Evolutionary conservation across 2,329 filamentous ascomycete species (phyloP).

Genomic region (Mycosphaerelloides madeirae): DNA sequence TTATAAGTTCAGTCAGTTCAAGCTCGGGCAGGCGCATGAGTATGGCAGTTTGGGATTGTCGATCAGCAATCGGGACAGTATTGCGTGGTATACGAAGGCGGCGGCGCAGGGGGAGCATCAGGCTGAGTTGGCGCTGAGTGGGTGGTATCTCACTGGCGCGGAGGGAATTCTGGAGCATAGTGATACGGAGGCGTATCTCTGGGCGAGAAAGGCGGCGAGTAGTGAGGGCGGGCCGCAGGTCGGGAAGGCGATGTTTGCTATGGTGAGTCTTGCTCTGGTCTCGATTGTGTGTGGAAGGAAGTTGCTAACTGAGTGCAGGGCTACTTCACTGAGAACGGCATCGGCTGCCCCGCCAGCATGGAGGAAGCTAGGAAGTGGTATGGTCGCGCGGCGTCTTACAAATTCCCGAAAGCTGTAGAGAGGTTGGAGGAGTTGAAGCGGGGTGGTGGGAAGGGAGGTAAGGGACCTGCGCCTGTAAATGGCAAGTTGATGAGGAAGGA

Average conservation of each 20-base stretch:
- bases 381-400: constrained; percentile 61
- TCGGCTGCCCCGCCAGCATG: constrained; percentile 76
- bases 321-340: constrained; percentile 93
- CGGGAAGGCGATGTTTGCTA: constrained; percentile 93
- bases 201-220: constrained; percentile 88
- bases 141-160: constrained; percentile 76
- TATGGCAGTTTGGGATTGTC: constrained; percentile 79
- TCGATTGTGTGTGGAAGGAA: too few species aligned
- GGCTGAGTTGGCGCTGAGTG: constrained; percentile 60
- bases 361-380: constrained; percentile 56
- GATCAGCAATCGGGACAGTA: constrained; percentile 77
- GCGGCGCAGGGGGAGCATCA: constrained; percentile 93
- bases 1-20: constrained; percentile 93
- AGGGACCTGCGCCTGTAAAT: constrained; percentile 53
- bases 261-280: constrained; percentile 41
- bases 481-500: constrained; percentile 78
- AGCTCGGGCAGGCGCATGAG: constrained; percentile 81
- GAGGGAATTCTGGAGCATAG: constrained; percentile 85
- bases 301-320: constrained; percentile 42
- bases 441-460: constrained; percentile 54
- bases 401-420: constrained; percentile 88
- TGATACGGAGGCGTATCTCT: constrained; percentile 93
- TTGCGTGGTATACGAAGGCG: constrained; percentile 89
- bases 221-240: constrained; percentile 59
- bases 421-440: constrained; percentile 82